A percentile compares a stretch with the other conserved stretches of the same genome.
phyloP scores from a whole-genome alignment of 106 monocot genomes.

The Narthecium ossifragum region DNA sequence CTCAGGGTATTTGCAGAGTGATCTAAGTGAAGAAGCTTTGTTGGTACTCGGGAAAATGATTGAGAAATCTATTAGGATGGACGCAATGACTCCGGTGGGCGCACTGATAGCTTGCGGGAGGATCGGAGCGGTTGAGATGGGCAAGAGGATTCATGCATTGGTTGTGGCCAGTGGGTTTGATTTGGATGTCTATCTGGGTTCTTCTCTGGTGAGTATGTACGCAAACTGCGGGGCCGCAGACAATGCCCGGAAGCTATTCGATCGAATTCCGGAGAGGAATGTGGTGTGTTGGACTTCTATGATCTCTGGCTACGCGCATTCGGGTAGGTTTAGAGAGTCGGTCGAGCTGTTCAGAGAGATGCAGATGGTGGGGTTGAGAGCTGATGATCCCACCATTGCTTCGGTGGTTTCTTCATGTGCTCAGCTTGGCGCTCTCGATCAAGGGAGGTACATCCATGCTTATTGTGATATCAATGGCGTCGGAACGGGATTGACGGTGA shows the following conservation, averaged over 20 bases:
- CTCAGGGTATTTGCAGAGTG: conserved; percentile 39
- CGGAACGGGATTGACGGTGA: conserved; percentile 27
- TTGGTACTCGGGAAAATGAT: conserved; percentile 42
- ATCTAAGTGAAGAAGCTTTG: conserved; percentile 24
- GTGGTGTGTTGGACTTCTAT: conserved; percentile 68
- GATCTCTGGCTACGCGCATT: conserved; percentile 45
- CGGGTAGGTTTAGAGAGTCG: conserved; percentile 32
- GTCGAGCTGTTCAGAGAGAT: conserved; percentile 60
- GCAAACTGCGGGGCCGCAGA: conserved; percentile 41
- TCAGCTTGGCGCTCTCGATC: conserved; percentile 58
- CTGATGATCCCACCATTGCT: conserved; percentile 45
- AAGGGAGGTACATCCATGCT: conserved; percentile 59
- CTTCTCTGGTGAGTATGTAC: conserved; percentile 69
- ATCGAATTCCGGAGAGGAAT: conserved; percentile 45
- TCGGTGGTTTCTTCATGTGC: conserved; percentile 73
- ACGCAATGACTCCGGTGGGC: conserved; percentile 39
- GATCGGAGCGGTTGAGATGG: conserved; percentile 10
- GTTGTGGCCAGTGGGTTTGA: conserved; percentile 28
- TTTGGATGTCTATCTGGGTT: conserved; percentile 51
- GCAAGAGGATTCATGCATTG: conserved; percentile 43
- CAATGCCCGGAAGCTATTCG: conserved; percentile 53
- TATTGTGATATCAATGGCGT: conserved; percentile 49
- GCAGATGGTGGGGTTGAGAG: conserved; percentile 38
- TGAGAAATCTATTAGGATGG: conserved; percentile 16
- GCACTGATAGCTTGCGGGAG: conserved; percentile 44